Evolutionary conservation across 2,329 filamentous ascomycete species (phyloP), one percentile per base, ranked within the genome.

Genomic region (Plenodomus lindquistii): DNA sequence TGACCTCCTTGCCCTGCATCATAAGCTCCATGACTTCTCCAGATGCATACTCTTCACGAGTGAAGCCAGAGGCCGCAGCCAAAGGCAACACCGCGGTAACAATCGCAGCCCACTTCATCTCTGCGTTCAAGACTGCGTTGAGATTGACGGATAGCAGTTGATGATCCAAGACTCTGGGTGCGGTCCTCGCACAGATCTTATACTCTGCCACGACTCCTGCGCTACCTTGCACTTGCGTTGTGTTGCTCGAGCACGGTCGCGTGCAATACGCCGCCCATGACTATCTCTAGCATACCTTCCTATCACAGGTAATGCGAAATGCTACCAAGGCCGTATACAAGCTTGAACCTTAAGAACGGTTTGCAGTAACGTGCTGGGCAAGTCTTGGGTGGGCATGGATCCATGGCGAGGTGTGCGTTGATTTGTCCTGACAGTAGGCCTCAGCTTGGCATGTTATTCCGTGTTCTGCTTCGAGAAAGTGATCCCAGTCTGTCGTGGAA

Each of bases 1-100:
- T 20, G 54, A 68, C 65, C 62, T 70, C 67, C 49, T 70, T 70
- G 9, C 58, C 55, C 15, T 39, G 42, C 67, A 70, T 71, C 67
- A 71, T 71, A 39, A 62, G 54, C 17, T 59, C 54, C 67, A 71
- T 69, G 42, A 71, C 65, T 31, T 59, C 58, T 44, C 67, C 67
- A 34, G 65, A 69, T 38, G 59, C 59, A 54, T 70, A 71, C 44
- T 70, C 54, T 45, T 62, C 52, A 46, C 63, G 62, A 15, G 61
- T 59, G 48, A 58, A 67, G 43, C 54, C 52, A 46, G 59, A 58
- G 42, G 60, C 67, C n/a, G 57, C 53, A 42, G 57, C 66, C 59
- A 71, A 41, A 44, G 66, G 65, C 61, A 69, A 43, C 43, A 68
- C 59, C 39, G 61, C 64, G 22, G 64, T 57, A 37, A 62, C 59